phyloP scores from a whole-genome alignment of 2,329 filamentous ascomycete species.

The Rhinocladiella similis region DNA sequence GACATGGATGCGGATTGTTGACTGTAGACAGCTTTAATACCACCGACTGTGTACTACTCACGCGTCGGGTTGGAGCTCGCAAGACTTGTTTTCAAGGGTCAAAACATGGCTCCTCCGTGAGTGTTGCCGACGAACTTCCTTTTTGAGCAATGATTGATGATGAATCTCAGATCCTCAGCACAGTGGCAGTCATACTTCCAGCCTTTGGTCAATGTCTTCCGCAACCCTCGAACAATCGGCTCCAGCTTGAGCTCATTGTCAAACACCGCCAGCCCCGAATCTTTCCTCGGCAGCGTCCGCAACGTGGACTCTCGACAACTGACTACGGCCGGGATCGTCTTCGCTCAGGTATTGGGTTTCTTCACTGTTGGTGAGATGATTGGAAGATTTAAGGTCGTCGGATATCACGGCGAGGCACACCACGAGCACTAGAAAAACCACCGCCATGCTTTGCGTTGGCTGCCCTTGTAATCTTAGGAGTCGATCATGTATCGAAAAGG shows the following conservation, averaged over 20 bases:
- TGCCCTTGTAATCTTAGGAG: constrained; percentile 26
- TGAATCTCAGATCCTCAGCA: constrained; percentile 46
- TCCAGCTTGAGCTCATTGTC: constrained; percentile 50
- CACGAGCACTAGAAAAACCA: constrained; percentile 39
- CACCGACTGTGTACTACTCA: constrained; percentile 86
- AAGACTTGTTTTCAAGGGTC: constrained; percentile 82
- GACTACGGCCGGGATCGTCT: constrained; percentile 71
- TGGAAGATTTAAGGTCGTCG: constrained; percentile 90
- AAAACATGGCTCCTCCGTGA: constrained; percentile 95
- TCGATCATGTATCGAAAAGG: constrained; percentile 19
- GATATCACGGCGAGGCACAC: constrained; percentile 73
- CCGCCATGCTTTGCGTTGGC: neutral
- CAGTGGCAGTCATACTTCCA: constrained; percentile 88
- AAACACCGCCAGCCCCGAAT: constrained; percentile 56
- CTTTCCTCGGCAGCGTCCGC: constrained; percentile 60
- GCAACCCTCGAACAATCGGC: constrained; percentile 64
- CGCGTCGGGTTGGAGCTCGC: constrained; percentile 83
- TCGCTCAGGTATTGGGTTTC: constrained; percentile 89
- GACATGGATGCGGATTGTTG: constrained; percentile 25
- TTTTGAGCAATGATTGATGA: constrained; percentile 6
- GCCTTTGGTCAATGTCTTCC: constrained; percentile 67
- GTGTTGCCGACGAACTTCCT: constrained; percentile 39
- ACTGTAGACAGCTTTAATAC: constrained; percentile 69
- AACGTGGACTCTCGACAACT: constrained; percentile 72
- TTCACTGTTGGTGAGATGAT: constrained; percentile 98